Base-by-base conservation (phyloP, 2,329 filamentous ascomycete species). In the Fusarium austroafricanum region DNA sequence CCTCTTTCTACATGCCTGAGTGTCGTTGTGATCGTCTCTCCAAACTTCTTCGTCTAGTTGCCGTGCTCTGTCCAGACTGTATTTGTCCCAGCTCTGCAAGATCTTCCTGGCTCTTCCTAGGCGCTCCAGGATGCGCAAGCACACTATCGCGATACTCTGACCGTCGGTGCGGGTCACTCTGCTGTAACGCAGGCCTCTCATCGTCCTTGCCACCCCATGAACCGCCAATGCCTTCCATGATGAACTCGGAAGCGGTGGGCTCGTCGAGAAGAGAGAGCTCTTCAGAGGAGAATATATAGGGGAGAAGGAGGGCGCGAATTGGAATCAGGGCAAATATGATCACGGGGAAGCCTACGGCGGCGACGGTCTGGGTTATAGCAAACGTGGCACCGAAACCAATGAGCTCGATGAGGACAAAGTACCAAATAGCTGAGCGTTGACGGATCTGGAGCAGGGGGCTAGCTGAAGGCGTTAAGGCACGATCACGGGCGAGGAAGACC, bases 341-440 rank as follows among this genome's bases (percentile, higher is more conserved):
- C 35, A 93, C 84, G 10, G 92, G 92, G 70, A 94, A 95, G 0
- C 92, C 92, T 12, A 95, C 92, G 4, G 92, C 92, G 4, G 92
- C 92, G 49, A 94, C 90, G 0, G 92, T 94, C 79, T 95, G 90
- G 0, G 92, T 94, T 72, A 94, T 92, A 61, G 92, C 92, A 76
- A 95, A 94, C 0, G 92, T 95, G 21, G 89, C 91, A 4, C 84
- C 92, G 71, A 94, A 94, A 0, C 88, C 91, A 42, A 90, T 23
- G 6, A 94, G 79, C 78, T 94, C 89, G 33, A 93, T 78, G 10
- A 79, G 79, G 8, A 93, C 89, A 73, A 94, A 95, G 6, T 80
- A 78, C 90, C 91, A 94, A 64, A 94, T 82, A n/a, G 89, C 87
- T 15, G 74, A 72, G 37, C 88, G 86, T n/a, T 90, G 86, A n/a